Evolutionary conservation across 2,329 filamentous ascomycete species (phyloP).

Genomic region (Trichoderma hamatum): DNA sequence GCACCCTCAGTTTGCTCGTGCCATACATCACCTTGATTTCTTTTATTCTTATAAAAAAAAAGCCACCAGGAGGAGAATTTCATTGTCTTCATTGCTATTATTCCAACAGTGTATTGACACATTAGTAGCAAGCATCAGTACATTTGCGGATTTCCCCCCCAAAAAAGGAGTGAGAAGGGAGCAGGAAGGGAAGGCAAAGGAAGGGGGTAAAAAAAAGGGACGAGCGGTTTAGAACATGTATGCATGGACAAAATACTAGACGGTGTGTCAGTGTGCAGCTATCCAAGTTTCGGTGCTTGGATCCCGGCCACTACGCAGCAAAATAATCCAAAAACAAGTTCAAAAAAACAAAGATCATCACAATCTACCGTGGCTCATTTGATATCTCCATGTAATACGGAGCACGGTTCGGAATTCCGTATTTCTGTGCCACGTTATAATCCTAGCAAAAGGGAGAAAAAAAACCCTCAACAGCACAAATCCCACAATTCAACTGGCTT

Average conservation of each 20-base stretch:
- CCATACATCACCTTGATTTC: neutral
- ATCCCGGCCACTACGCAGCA: constrained; percentile 1
- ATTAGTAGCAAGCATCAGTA: constrained; percentile 22
- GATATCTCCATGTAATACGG: neutral
- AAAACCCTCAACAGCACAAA: neutral
- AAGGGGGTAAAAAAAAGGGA: neutral
- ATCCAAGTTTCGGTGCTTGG: neutral
- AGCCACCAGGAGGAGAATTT: neutral
- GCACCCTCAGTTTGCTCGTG: neutral
- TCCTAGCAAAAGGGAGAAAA: neutral
- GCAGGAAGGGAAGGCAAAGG: neutral
- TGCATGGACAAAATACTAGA: constrained; percentile 4
- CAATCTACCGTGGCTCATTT: neutral
- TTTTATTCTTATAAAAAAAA: neutral
- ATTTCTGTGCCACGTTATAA: neutral
- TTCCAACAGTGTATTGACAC: constrained; percentile 16
- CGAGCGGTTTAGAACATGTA: constrained; percentile 20
- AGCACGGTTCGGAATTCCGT: neutral
- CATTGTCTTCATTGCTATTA: neutral
- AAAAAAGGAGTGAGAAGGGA: neutral
- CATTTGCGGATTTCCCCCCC: neutral
- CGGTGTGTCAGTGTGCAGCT: neutral
- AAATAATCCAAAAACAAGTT: constrained; percentile 13
- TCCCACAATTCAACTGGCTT: neutral
- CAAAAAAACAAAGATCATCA: neutral